Base-by-base conservation (phyloP, 83 land plant species). In the Picea abies region DNA sequence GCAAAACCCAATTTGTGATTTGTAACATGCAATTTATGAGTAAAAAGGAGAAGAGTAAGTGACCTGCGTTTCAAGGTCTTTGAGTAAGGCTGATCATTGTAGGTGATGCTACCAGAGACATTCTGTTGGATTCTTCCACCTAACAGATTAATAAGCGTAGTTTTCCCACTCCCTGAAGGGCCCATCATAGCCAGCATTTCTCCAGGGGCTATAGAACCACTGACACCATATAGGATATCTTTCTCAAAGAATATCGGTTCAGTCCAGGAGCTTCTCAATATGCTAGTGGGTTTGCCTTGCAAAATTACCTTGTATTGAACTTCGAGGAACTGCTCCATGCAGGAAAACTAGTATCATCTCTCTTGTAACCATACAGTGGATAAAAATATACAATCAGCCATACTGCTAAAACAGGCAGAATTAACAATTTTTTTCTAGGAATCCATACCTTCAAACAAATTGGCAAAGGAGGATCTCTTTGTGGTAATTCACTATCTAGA, bases 151-250 rank as follows among this genome's bases (percentile, higher is more conserved):
- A 96, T 86, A 16, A 94, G 90, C 1, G 95, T 94, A 5, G 95
- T 94, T 79, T 93, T 94, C 9, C 97, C 97, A 76, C 97, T 88
- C 3, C 97, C 95, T 1, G 97, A 94, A n/a, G 97, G 97, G 3
- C 95, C 97, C 92, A 92, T 88, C 87, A 94, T 83, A 1, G 94
- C 97, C 65, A 94, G 84, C 81, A 91, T 87, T 78, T 94, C 93
- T 14, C 97, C 93, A 2, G 95, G 95, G 19, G 61, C 63, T 32
- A 88, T 92, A 2, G 86, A 86, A 8, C 95, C 96, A 39, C 89
- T 87, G 7, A 89, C 84, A 19, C 93, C 95, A 14, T 94, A 73
- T 5, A 94, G 86, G 63, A 93, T 94, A 19, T 86, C 81, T 79
- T 94, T 94, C 80, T 79, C 88, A 16, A 65, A 63, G 22, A 52